Evolutionary conservation across 2,329 filamentous ascomycete species (phyloP).

Genomic region (Talaromyces sp.): DNA sequence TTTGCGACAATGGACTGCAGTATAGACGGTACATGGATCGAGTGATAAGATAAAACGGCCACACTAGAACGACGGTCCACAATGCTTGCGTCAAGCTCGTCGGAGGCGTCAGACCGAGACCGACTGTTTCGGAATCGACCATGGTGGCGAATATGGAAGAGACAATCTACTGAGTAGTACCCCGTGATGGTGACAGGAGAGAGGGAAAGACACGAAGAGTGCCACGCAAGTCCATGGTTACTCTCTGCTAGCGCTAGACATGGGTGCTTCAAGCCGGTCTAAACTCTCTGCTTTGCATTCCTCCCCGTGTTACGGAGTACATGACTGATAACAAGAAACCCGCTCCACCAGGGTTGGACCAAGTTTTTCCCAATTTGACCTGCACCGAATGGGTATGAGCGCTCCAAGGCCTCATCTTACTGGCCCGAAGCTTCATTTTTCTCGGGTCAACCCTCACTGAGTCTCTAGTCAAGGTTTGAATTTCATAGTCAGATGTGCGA

Average conservation of each 20-base stretch:
- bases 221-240: neutral
- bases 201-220: neutral
- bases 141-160: neutral
- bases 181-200: neutral
- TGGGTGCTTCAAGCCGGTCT: neutral
- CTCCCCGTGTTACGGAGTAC: neutral
- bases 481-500: neutral
- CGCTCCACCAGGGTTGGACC: neutral
- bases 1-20: slow-evolving; percentile 29
- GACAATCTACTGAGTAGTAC: neutral
- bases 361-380: neutral
- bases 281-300: too few relatives aligned
- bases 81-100: neutral
- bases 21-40: slow-evolving; percentile 27
- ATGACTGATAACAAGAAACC: neutral
- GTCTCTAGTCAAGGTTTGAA: neutral
- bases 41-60: slow-evolving; percentile 2
- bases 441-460: neutral
- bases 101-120: neutral
- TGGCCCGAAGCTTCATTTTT: neutral
- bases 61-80: slow-evolving; percentile 3
- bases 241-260: neutral
- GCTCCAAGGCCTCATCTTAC: neutral
- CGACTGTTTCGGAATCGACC: neutral
- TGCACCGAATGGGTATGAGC: neutral